A percentile compares a stretch with the other conserved stretches of the same genome.
These are phyloP conservation scores for Amanita exitialis DNA, from an alignment of 768 basidiomycete species.

Conservation along the genomic window DNA sequence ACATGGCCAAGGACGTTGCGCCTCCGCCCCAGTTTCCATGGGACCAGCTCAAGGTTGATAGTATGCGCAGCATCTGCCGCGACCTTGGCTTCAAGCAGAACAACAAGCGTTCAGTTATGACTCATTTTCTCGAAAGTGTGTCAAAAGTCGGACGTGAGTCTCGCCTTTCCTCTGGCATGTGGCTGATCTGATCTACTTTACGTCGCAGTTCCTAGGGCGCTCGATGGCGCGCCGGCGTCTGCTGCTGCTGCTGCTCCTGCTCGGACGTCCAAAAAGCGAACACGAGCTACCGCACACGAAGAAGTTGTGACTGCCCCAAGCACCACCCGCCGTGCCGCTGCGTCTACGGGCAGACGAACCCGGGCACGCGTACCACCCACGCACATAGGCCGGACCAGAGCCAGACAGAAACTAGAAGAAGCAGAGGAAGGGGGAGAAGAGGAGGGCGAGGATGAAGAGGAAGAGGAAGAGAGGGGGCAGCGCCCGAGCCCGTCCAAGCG, in stretches of 20 bases:
- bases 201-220: constrained; percentile 1
- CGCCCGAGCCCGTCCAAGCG: background rate
- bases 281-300: background rate
- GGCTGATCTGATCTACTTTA: too few species aligned
- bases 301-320: background rate
- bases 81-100: constrained; percentile 3
- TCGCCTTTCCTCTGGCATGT: background rate
- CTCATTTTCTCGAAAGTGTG: background rate
- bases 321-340: background rate
- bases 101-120: background rate
- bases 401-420: background rate
- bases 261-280: background rate
- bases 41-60: constrained; percentile 2
- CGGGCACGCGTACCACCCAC: background rate
- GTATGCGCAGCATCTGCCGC: constrained; percentile 5
- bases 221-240: background rate
- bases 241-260: background rate
- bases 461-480: background rate
- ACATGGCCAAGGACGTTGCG: background rate
- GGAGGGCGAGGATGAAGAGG: background rate
- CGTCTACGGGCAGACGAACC: background rate
- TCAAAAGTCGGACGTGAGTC: constrained; percentile 4
- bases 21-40: background rate
- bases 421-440: background rate
- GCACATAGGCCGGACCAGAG: background rate